Percentiles rank a stretch among this genome's conserved stretches.
These are phyloP conservation scores for Cephalotrichum gorgonifer DNA, from an alignment of 2,329 filamentous ascomycete genomes.

Conservation along the genomic window DNA sequence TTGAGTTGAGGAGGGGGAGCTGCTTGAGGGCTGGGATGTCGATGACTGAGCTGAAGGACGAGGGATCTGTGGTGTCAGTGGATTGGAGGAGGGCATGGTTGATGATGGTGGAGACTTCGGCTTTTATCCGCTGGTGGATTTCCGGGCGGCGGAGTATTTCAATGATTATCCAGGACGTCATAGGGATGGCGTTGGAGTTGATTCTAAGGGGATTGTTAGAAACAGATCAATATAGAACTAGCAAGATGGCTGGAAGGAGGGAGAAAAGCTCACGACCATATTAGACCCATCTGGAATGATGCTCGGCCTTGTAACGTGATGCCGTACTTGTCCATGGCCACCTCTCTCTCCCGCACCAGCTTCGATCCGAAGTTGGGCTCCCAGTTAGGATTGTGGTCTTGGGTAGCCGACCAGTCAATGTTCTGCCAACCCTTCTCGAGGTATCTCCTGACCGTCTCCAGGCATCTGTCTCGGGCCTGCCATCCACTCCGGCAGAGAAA, in stretches of 20 bases:
- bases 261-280: slow-evolving; percentile 10
- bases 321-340: slow-evolving; percentile 13
- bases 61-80: too few relatives aligned
- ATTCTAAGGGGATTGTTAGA: slow-evolving; percentile 7
- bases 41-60: not conserved
- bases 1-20: slow-evolving; percentile 11
- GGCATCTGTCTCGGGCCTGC: slow-evolving; percentile 11
- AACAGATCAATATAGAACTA: too few relatives aligned
- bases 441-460: slow-evolving; percentile 10
- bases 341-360: slow-evolving; percentile 13
- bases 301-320: slow-evolving; percentile 12
- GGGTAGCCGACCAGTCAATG: slow-evolving; percentile 8
- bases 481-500: slow-evolving; percentile 12
- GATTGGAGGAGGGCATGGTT: too few relatives aligned
- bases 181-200: slow-evolving; percentile 14
- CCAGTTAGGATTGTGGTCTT: slow-evolving; percentile 9
- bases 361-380: slow-evolving; percentile 13
- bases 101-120: slow-evolving; percentile 7
- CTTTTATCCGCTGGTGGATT: slow-evolving; percentile 9
- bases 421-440: slow-evolving; percentile 9
- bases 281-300: slow-evolving; percentile 14
- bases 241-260: too few relatives aligned
- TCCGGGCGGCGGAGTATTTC: slow-evolving; percentile 12
- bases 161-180: slow-evolving; percentile 14
- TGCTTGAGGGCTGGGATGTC: slow-evolving; percentile 10